phyloP scores from a whole-genome alignment of 2,329 filamentous ascomycete genomes.

The Ascochyta viciae-villosae region DNA sequence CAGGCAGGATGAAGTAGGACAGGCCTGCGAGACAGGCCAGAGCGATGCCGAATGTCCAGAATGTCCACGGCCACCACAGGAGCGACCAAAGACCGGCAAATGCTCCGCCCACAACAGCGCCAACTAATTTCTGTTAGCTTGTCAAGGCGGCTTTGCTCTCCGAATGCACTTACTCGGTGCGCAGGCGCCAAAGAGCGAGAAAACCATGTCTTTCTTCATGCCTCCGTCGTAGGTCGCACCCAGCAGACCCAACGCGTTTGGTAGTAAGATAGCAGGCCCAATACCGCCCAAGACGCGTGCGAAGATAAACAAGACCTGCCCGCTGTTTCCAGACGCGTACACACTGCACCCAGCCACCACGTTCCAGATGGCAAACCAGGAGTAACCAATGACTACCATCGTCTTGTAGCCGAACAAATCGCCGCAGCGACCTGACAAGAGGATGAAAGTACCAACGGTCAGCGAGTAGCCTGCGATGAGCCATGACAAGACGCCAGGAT shows the following conservation, averaged over 20 bases:
- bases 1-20: conserved; percentile 52
- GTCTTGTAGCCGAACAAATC: conserved; percentile 60
- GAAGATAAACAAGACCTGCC: conserved; percentile 48
- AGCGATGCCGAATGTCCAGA: conserved; percentile 54
- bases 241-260: conserved; percentile 69
- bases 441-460: conserved; percentile 60
- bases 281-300: conserved; percentile 55
- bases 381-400: conserved; percentile 57
- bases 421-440: conserved; percentile 58
- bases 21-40: conserved; percentile 48
- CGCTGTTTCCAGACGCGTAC: conserved; percentile 39
- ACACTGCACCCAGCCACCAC: conserved; percentile 54
- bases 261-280: conserved; percentile 68
- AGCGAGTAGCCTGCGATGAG: conserved; percentile 58
- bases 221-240: conserved; percentile 65
- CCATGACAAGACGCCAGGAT: conserved; percentile 56
- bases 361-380: conserved; percentile 59
- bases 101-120: conserved; percentile 50
- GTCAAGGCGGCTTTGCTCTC: neutral
- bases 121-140: conserved; percentile 33
- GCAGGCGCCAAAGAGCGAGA: conserved; percentile 59
- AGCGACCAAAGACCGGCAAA: conserved; percentile 53
- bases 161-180: conserved; percentile 49
- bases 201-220: conserved; percentile 65
- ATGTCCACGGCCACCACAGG: conserved; percentile 62